Percentiles rank a stretch among this genome's conserved stretches.
Evolutionary conservation across 1,284 basidiomycete species (phyloP).

Genomic region (Moesziomyces aphidis): DNA sequence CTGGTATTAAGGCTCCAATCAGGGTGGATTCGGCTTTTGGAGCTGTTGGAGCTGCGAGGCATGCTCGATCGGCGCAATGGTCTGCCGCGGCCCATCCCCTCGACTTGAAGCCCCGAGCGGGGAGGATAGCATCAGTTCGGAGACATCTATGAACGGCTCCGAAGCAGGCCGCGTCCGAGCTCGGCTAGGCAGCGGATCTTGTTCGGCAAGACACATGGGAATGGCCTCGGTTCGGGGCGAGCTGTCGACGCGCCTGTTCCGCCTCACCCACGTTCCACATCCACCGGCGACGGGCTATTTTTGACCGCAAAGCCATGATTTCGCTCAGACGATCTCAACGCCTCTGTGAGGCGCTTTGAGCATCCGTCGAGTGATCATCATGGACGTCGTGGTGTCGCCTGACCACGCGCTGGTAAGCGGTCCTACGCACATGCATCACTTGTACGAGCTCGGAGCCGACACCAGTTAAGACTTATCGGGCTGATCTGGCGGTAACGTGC

Average conservation of each 20-base stretch:
- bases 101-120: not conserved
- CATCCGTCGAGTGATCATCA: not conserved
- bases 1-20: too few species aligned
- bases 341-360: not conserved
- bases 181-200: not conserved
- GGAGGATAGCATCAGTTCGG: not conserved
- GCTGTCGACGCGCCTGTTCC: not conserved
- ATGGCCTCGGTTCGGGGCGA: not conserved
- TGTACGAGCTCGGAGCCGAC: not conserved
- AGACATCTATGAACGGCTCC: not conserved
- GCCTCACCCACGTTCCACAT: too few species aligned
- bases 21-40: too few species aligned
- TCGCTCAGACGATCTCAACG: not conserved
- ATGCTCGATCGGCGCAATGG: too few species aligned
- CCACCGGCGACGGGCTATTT: not conserved
- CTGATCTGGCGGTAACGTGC: not conserved
- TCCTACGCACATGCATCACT: not conserved
- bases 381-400: not conserved
- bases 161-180: not conserved
- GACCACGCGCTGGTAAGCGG: not conserved
- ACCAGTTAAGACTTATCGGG: not conserved
- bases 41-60: too few species aligned
- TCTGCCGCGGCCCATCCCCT: not conserved
- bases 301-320: not conserved
- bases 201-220: not conserved